These are phyloP conservation scores for Apiospora sp. DNA, from an alignment of 2,329 filamentous ascomycete genomes.

Conservation along the genomic window DNA sequence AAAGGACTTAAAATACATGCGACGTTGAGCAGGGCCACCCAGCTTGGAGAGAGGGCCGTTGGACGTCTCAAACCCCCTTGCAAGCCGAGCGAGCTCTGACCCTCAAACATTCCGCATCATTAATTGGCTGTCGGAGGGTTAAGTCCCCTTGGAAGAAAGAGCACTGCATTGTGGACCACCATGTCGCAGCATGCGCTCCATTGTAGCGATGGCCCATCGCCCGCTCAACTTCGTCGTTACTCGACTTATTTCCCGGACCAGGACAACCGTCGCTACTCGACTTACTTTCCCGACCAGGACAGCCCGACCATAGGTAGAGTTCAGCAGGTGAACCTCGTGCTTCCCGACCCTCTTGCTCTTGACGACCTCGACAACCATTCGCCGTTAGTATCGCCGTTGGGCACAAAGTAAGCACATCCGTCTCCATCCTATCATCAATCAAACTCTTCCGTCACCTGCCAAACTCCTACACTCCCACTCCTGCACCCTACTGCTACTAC, in stretches of 20 bases:
- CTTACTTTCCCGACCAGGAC: constrained; percentile 22
- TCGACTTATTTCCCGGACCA: constrained; percentile 17
- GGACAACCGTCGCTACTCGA: constrained; percentile 20
- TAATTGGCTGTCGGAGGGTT: constrained; percentile 21
- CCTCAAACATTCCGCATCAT: constrained; percentile 22
- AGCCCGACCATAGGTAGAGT: constrained; percentile 24
- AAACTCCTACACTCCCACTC: background rate
- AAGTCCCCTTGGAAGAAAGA: constrained; percentile 7
- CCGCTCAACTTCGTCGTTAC: constrained; percentile 17
- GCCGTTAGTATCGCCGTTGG: constrained; percentile 9
- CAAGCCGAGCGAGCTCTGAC: constrained; percentile 20
- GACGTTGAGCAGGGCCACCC: constrained; percentile 16
- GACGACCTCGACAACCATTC: constrained; percentile 14
- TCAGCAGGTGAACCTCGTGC: constrained; percentile 10
- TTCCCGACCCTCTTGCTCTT: constrained; percentile 8
- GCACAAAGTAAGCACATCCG: constrained; percentile 18
- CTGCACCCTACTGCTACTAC: background rate
- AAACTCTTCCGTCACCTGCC: background rate
- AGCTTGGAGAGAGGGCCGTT: constrained; percentile 11
- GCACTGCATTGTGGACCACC: constrained; percentile 21
- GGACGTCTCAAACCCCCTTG: constrained; percentile 16
- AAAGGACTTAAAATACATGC: constrained; percentile 14
- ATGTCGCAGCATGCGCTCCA: constrained; percentile 22
- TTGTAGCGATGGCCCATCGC: constrained; percentile 21
- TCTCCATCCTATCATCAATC: background rate